Percentiles rank a stretch among this genome's conserved stretches.
phyloP scores from a whole-genome alignment of 805 yeast species.

The Candida ortonii region DNA sequence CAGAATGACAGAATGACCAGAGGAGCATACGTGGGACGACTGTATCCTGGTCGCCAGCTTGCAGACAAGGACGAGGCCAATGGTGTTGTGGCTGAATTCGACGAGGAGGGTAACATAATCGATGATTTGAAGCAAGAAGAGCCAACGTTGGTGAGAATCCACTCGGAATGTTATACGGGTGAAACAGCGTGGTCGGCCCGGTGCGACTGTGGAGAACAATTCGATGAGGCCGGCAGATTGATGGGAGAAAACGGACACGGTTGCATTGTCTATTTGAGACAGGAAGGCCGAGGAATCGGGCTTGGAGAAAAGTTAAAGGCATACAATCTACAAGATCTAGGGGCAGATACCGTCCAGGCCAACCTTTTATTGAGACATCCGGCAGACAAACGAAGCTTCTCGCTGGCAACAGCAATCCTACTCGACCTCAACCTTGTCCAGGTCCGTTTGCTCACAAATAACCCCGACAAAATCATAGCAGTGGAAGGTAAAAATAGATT shows the following conservation, averaged over 20 bases:
- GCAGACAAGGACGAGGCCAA: conserved; percentile 60
- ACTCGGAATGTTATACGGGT: conserved; percentile 97
- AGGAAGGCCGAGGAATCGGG: conserved; percentile 98
- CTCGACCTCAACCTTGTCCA: conserved; percentile 73
- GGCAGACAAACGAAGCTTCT: conserved; percentile 94
- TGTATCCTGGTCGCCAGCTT: conserved; percentile 77
- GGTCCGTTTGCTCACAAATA: conserved; percentile 82
- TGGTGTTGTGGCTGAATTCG: conserved; percentile 40
- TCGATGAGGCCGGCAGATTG: conserved; percentile 93
- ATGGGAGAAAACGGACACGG: conserved; percentile 90
- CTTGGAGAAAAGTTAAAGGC: conserved; percentile 97
- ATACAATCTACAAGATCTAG: conserved; percentile 92
- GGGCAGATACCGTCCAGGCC: conserved; percentile 98
- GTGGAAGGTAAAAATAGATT: conserved; percentile 82
- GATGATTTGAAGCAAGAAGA: conserved; percentile 28
- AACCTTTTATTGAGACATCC: conserved; percentile 91
- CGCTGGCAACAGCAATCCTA: conserved; percentile 89
- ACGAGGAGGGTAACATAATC: conserved; percentile 37
- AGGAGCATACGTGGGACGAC: conserved; percentile 91
- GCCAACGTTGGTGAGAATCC: conserved; percentile 78
- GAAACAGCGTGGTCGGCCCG: conserved; percentile 99
- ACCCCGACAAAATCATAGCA: conserved; percentile 93
- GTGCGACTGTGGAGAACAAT: conserved; percentile 99
- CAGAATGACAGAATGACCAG: conserved; percentile 96
- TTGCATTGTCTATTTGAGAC: conserved; percentile 91